Percentiles rank a stretch among this genome's conserved stretches.
phyloP scores from a whole-genome alignment of 2,329 filamentous ascomycete genomes.

The Capronia americana region DNA sequence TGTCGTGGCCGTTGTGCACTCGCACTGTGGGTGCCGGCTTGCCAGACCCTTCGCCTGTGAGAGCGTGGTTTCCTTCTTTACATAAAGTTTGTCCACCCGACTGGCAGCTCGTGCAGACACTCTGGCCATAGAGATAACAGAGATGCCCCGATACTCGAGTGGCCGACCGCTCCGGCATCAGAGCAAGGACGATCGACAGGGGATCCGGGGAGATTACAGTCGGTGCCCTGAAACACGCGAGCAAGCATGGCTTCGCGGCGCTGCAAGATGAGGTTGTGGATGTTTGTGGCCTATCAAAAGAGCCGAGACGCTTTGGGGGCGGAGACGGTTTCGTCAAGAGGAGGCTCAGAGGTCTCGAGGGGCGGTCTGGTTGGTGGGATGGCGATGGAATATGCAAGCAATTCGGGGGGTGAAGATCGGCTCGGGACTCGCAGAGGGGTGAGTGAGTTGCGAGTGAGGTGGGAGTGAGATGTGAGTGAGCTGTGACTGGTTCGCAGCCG shows the following conservation, averaged over 20 bases:
- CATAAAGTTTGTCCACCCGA: neutral
- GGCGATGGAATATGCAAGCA: conserved; percentile 14
- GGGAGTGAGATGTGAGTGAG: neutral
- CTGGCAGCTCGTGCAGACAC: conserved; percentile 3
- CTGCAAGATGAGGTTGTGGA: conserved; percentile 33
- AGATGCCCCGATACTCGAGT: neutral
- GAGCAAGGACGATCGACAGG: conserved; percentile 12
- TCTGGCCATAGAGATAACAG: conserved; percentile 12
- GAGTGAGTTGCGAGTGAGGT: neutral
- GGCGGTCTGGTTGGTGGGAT: neutral
- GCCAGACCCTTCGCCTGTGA: conserved; percentile 8
- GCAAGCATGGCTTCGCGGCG: conserved; percentile 12
- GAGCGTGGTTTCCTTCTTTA: conserved; percentile 10
- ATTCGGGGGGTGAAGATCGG: conserved; percentile 3
- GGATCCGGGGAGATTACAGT: conserved; percentile 22
- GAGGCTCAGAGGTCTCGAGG: conserved; percentile 12
- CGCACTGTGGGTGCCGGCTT: neutral
- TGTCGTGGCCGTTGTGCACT: neutral
- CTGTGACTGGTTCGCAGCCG: conserved; percentile 1
- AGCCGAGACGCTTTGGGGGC: conserved; percentile 1
- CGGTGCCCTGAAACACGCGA: conserved; percentile 28
- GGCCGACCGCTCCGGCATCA: neutral
- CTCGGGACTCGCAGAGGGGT: neutral
- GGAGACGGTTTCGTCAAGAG: conserved; percentile 1
- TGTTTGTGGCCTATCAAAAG: conserved; percentile 1